Percentiles rank a stretch among this genome's conserved stretches.
Evolutionary conservation across 768 basidiomycete species (phyloP).

Genomic region (Lentinula sp.): DNA sequence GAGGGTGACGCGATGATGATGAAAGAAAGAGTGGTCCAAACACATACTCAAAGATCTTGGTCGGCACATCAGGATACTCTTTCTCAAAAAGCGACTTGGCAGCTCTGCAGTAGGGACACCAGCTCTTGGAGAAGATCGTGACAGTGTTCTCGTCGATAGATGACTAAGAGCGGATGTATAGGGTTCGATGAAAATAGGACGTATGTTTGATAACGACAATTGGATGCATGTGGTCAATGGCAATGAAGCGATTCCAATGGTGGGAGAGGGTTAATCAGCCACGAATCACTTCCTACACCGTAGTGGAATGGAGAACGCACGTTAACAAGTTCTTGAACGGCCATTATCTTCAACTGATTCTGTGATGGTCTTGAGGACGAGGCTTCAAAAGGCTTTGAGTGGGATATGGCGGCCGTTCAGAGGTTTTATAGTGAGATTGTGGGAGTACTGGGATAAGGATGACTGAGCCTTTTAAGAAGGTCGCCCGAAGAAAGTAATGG

Average conservation of each 20-base stretch:
- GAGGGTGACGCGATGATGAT: no score
- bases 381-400: not conserved
- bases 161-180: constrained; percentile 28
- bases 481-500: not conserved
- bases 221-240: no score
- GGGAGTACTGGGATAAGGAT: not conserved
- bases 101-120: constrained; percentile 45
- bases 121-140: constrained; percentile 55
- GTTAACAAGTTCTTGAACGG: constrained; percentile 1
- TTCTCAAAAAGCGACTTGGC: constrained; percentile 41
- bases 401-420: not conserved
- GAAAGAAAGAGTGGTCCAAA: no score
- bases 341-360: not conserved
- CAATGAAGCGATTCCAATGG: no score
- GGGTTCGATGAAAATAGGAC: no score
- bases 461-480: not conserved
- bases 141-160: constrained; percentile 46
- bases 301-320: not conserved
- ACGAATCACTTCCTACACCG: no score
- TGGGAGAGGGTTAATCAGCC: not conserved
- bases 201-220: no score
- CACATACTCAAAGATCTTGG: constrained; percentile 43
- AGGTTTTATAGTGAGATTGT: not conserved
- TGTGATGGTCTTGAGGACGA: not conserved
- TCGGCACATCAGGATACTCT: constrained; percentile 30